Conservation (phyloP, 2,329 filamentous ascomycete genomes). For the Penicillium sumatraense region DNA sequence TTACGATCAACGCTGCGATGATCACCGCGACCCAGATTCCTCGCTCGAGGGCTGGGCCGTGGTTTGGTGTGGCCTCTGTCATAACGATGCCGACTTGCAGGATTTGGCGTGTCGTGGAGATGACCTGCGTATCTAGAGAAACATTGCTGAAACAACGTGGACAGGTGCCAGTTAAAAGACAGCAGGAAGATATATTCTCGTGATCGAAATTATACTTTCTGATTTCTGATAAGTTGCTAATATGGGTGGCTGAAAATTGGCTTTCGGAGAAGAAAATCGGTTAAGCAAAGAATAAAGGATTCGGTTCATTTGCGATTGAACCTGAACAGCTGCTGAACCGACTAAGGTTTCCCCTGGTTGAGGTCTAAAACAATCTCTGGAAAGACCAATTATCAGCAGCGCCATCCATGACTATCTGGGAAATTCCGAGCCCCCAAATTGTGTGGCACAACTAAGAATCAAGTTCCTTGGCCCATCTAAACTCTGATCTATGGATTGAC, state of each 20-base stretch:
- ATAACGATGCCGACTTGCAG: constrained; percentile 1
- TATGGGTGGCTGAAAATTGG: constrained; percentile 2
- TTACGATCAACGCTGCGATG: constrained; percentile 31
- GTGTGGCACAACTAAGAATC: neutral
- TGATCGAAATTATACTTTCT: neutral
- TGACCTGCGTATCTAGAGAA: neutral
- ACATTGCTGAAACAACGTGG: neutral
- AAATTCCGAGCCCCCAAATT: neutral
- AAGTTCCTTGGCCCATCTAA: neutral
- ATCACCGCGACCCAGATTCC: constrained; percentile 35
- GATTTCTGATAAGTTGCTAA: neutral
- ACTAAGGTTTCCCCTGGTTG: neutral
- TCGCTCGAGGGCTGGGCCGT: constrained; percentile 26
- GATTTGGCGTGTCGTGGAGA: neutral
- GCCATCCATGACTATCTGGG: neutral
- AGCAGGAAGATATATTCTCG: neutral
- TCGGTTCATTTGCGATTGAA: neutral
- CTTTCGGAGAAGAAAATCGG: neutral
- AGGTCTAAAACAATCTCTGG: neutral
- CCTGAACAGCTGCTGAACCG: neutral
- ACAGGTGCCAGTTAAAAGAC: neutral
- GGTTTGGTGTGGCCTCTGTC: constrained; percentile 11
- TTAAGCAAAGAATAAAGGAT: neutral
- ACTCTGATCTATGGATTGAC: neutral
- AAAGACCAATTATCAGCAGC: neutral